These are phyloP conservation scores for Pleurotus citrinopileatus DNA, from an alignment of 768 basidiomycete genomes.

Conservation along the genomic window DNA sequence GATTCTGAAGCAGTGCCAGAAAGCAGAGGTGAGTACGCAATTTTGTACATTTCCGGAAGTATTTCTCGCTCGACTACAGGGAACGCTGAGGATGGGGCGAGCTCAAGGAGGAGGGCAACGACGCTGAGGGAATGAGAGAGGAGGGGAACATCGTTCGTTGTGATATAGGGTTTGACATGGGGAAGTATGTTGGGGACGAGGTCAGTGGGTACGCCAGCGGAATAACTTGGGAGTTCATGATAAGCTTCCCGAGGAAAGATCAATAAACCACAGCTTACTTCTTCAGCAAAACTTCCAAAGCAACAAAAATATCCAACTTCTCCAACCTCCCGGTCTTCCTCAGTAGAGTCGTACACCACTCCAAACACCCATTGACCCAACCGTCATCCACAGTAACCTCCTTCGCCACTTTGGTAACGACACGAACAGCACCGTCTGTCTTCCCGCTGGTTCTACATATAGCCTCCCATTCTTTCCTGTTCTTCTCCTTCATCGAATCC, in stretches of 20 bases:
- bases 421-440: conserved; percentile 73
- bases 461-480: conserved; percentile 76
- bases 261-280: conserved; percentile 38
- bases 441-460: conserved; percentile 71
- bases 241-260: background rate
- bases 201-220: conserved; percentile 45
- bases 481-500: conserved; percentile 61
- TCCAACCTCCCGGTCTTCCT: conserved; percentile 77
- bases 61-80: conserved; percentile 74
- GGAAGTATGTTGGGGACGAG: conserved; percentile 63
- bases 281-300: conserved; percentile 67
- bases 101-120: conserved; percentile 64
- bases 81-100: conserved; percentile 66
- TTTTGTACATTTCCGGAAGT: conserved; percentile 60
- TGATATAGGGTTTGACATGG: conserved; percentile 75
- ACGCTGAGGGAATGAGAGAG: conserved; percentile 70
- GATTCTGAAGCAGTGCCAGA: conserved; percentile 79
- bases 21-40: conserved; percentile 78
- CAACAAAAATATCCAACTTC: conserved; percentile 77
- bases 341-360: conserved; percentile 73
- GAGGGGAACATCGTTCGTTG: conserved; percentile 72
- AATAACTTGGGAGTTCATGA: conserved; percentile 27
- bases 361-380: conserved; percentile 81
- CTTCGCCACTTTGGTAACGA: conserved; percentile 80
- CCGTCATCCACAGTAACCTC: conserved; percentile 66